phyloP scores from a whole-genome alignment of 108 stramenopile genomes.

The Cyclostephanos tholiformis region DNA sequence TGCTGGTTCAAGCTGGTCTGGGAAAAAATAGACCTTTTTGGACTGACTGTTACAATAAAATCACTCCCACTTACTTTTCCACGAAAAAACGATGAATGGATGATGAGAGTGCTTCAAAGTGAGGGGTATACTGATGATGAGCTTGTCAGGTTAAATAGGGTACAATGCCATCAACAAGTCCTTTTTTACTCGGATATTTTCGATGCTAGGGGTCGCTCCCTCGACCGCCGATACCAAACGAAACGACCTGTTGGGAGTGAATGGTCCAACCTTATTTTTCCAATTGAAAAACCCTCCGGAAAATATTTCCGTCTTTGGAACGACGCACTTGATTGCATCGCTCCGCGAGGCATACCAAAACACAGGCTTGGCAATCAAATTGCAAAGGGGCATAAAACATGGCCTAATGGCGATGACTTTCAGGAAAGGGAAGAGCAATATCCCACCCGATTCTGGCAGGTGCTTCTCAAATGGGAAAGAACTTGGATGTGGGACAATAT shows the following conservation, averaged over 20 bases:
- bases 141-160: no score
- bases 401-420: not conserved
- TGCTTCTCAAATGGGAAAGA: not conserved
- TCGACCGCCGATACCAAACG: not conserved
- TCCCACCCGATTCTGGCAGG: not conserved
- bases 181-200: not conserved
- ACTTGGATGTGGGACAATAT: no score
- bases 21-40: not conserved
- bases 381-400: not conserved
- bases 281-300: not conserved
- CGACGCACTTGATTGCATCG: not conserved
- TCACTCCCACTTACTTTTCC: not conserved
- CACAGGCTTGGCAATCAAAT: not conserved
- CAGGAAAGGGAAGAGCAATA: not conserved
- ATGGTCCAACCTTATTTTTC: not conserved
- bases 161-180: no score
- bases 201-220: not conserved
- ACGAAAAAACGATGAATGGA: not conserved
- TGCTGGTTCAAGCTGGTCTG: not conserved
- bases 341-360: not conserved
- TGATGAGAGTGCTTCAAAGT: not conserved
- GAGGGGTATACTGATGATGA: no score
- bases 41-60: not conserved
- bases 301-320: not conserved
- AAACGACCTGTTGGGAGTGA: not conserved